Percentiles rank a stretch among this genome's conserved stretches.
Evolutionary conservation across 345 rosid genomes (phyloP).

Genomic region (Eucalyptus camaldulensis): DNA sequence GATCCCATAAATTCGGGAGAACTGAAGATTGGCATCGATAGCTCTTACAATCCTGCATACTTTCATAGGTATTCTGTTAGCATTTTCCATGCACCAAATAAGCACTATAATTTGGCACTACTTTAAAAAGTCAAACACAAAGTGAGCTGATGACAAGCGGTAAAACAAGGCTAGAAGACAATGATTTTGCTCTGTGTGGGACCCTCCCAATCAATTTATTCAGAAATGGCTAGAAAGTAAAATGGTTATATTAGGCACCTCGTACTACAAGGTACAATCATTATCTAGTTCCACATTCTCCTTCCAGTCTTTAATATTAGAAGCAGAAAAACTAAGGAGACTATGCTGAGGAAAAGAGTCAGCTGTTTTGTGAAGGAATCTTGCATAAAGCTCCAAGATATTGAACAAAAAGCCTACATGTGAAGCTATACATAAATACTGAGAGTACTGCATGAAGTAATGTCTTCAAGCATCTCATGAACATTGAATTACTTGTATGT

Average conservation of each 20-base stretch:
- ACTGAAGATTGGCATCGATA: slow-evolving; percentile 27
- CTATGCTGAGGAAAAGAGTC: background rate
- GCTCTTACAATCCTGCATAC: slow-evolving; percentile 40
- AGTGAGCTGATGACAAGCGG: background rate
- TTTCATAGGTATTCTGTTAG: background rate
- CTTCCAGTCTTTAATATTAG: background rate
- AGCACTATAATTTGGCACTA: background rate
- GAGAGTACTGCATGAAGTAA: background rate
- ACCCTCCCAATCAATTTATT: background rate
- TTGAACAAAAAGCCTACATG: background rate
- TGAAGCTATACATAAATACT: background rate
- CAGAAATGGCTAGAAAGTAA: background rate
- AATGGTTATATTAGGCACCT: background rate
- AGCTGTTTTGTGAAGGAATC: background rate
- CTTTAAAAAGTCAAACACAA: background rate
- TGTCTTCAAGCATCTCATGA: background rate
- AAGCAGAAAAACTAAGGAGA: background rate
- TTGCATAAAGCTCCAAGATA: background rate
- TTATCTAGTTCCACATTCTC: background rate
- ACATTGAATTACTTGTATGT: background rate
- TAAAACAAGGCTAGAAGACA: background rate
- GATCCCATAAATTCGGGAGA: slow-evolving; percentile 24
- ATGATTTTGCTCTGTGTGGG: background rate
- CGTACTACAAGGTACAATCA: background rate
- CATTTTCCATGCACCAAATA: background rate